phyloP scores from a whole-genome alignment of 352 stramenopile species.

The Phytophthora fragariae region DNA sequence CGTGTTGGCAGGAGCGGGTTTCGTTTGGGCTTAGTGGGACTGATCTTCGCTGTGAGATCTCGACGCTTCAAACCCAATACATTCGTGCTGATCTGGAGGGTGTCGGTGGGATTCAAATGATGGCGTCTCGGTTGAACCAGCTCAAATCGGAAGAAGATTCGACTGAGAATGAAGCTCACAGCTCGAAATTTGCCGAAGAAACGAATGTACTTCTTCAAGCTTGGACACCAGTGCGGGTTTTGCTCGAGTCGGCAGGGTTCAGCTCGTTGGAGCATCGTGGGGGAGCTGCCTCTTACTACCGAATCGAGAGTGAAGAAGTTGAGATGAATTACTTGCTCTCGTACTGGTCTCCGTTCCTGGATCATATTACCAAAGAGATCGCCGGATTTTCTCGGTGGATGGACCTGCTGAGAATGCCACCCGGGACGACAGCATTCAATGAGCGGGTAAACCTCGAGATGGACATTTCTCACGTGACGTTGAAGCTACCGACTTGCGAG shows the following conservation, averaged over 20 bases:
- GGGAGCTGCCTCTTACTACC: constrained; percentile 52
- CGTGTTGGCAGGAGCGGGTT: constrained; percentile 47
- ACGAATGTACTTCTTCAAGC: constrained; percentile 52
- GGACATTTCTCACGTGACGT: constrained; percentile 43
- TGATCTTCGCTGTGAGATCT: constrained; percentile 49
- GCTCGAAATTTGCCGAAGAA: constrained; percentile 36
- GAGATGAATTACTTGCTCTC: constrained; percentile 71
- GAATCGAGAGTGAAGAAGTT: constrained; percentile 47
- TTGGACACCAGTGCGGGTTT: constrained; percentile 38
- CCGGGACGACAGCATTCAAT: constrained; percentile 35
- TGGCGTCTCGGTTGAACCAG: constrained; percentile 50
- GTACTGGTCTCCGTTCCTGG: constrained; percentile 51
- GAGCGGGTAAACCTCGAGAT: constrained; percentile 70
- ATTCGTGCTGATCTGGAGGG: constrained; percentile 43
- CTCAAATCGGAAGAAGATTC: background rate
- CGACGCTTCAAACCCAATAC: constrained; percentile 48
- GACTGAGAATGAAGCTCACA: background rate
- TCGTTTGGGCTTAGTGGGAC: constrained; percentile 52
- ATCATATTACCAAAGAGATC: constrained; percentile 70
- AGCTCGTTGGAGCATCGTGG: constrained; percentile 53
- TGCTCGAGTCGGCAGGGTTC: constrained; percentile 57
- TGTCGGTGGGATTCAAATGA: constrained; percentile 48
- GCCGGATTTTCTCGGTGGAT: constrained; percentile 74
- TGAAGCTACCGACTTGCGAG: constrained; percentile 59
- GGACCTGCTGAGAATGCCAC: constrained; percentile 56